phyloP scores from a whole-genome alignment of 2,329 filamentous ascomycete genomes.

The Aureobasidium zeae region DNA sequence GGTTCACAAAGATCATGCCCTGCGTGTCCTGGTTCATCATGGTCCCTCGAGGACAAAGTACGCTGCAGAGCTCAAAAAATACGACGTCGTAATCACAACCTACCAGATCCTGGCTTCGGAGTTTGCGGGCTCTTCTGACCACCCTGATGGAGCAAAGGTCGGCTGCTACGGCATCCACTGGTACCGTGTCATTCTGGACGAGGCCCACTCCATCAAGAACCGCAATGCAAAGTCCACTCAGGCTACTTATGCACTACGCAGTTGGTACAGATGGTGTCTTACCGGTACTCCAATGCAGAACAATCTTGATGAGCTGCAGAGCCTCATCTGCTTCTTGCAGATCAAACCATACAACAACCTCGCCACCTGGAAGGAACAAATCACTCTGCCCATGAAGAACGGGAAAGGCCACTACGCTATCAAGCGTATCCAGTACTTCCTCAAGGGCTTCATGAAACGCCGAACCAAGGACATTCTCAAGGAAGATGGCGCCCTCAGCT shows the following conservation, averaged over 20 bases:
- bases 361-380: constrained; percentile 80
- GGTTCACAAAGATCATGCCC: constrained; percentile 56
- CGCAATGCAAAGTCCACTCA: constrained; percentile 92
- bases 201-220: constrained; percentile 98
- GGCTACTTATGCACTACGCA: constrained; percentile 73
- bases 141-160: constrained; percentile 52
- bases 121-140: constrained; percentile 57
- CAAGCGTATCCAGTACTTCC: constrained; percentile 68
- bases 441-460: constrained; percentile 97
- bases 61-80: constrained; percentile 64
- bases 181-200: constrained; percentile 92
- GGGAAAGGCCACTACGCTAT: constrained; percentile 86
- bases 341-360: constrained; percentile 88
- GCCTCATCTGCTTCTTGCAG: constrained; percentile 80
- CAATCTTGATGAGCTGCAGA: constrained; percentile 92
- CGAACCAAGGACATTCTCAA: constrained; percentile 95
- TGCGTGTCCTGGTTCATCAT: constrained; percentile 85
- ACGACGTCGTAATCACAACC: constrained; percentile 94
- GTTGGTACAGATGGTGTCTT: constrained; percentile 90
- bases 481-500: constrained; percentile 69
- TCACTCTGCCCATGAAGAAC: constrained; percentile 80
- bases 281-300: constrained; percentile 98
- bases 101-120: constrained; percentile 94
- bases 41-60: constrained; percentile 76
- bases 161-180: constrained; percentile 88